Evolutionary conservation across 257 asterid genomes (phyloP), one percentile per base, ranked within the genome.

Genomic region (Nyctanthes arbortristis): DNA sequence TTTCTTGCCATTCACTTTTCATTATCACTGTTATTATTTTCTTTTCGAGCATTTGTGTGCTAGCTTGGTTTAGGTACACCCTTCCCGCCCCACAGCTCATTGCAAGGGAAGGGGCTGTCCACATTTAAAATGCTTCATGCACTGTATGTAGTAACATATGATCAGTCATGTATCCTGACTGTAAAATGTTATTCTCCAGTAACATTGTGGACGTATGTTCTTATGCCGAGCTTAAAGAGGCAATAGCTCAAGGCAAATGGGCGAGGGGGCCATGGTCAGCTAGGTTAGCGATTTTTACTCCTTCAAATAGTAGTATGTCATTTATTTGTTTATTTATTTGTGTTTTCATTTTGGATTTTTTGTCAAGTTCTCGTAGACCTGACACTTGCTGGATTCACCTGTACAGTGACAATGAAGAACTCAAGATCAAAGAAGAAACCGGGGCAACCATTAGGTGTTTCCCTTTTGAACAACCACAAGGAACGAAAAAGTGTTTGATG

Each of bases 241-340:
- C 89, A 62, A 88, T 95, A 73, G 84, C 89, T 65, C 79, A 85
- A 75, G 99, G 98, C 61, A 95, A 88, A 81, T 95, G 99, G 98
- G 99, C 98, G 18, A 85, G 99, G 78, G 99, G 98, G 47, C 98
- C 99, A 74, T 95, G 98, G 98, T 88, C 97, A 60, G 98, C 96
- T 76, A 90, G 99, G 99, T 91, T 67, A 75, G 18, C 52, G 35
- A 37, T 49, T 33, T 63, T 7, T 25, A 8, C 4, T 39, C 8
- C n/a, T n/a, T n/a, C n/a, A n/a, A n/a, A n/a, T n/a, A n/a, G n/a
- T n/a, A n/a, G n/a, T n/a, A n/a, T n/a, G n/a, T n/a, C n/a, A n/a
- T n/a, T n/a, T n/a, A n/a, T n/a, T n/a, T n/a, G n/a, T 32, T 29
- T 31, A n/a, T 24, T 52, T 5, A 52, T 1, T 1, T 18, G 3